Evolutionary conservation across 768 basidiomycete species (phyloP).

Genomic region (Imleria badia): DNA sequence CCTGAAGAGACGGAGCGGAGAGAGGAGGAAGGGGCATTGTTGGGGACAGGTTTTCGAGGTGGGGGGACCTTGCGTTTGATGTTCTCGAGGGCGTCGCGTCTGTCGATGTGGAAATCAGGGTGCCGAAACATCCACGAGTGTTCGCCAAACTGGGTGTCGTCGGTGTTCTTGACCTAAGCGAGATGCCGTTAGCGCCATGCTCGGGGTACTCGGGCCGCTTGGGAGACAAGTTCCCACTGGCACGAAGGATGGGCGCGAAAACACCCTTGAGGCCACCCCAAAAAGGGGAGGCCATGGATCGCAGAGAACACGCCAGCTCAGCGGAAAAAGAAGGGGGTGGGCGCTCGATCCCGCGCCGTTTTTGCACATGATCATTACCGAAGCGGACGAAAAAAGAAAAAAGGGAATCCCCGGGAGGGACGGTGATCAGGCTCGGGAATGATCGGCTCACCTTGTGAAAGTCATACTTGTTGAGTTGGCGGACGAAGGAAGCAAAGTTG

Average conservation of each 20-base stretch:
- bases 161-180: slow-evolving; percentile 75
- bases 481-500: slow-evolving; percentile 90
- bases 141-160: slow-evolving; percentile 71
- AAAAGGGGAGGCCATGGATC: slow-evolving; percentile 14
- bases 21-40: slow-evolving; percentile 29
- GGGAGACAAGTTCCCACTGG: neutral
- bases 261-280: slow-evolving; percentile 13
- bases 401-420: neutral
- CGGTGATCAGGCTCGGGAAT: neutral
- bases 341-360: slow-evolving; percentile 17
- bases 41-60: slow-evolving; percentile 31
- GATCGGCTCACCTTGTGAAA: slow-evolving; percentile 74
- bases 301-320: neutral
- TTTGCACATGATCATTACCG: slow-evolving; percentile 12
- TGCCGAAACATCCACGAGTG: slow-evolving; percentile 57
- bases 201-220: slow-evolving; percentile 2
- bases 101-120: slow-evolving; percentile 51
- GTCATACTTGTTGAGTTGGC: slow-evolving; percentile 95
- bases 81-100: slow-evolving; percentile 57
- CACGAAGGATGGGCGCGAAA: neutral
- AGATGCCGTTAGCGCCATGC: neutral
- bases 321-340: slow-evolving; percentile 10
- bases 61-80: slow-evolving; percentile 61
- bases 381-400: slow-evolving; percentile 10
- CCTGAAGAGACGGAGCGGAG: slow-evolving; percentile 25